Evolutionary conservation across 2,329 filamentous ascomycete genomes (phyloP).

Genomic region (Fusarium secorum): DNA sequence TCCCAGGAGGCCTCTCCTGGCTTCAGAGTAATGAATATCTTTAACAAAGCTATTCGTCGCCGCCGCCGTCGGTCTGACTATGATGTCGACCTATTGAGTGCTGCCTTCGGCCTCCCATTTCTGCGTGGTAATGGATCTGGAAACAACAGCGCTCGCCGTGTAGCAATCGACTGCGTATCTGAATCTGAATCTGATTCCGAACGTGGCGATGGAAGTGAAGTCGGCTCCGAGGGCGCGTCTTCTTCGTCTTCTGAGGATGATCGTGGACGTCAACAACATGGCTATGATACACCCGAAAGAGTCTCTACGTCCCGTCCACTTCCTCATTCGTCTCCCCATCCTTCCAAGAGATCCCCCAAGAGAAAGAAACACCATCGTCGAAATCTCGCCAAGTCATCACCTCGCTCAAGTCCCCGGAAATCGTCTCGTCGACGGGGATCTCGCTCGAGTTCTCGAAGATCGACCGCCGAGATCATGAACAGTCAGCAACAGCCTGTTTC

Average conservation of each 20-base stretch:
- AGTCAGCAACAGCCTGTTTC: conserved; percentile 10
- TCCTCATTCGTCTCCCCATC: background rate
- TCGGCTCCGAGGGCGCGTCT: background rate
- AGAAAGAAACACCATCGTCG: conserved; percentile 3
- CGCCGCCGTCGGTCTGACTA: conserved; percentile 17
- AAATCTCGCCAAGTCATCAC: background rate
- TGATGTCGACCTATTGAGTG: conserved; percentile 41
- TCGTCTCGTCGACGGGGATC: background rate
- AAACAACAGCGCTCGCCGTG: conserved; percentile 4
- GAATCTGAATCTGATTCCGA: conserved; percentile 6
- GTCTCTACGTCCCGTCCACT: background rate
- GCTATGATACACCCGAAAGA: background rate
- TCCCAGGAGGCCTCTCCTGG: background rate
- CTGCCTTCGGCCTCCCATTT: conserved; percentile 41
- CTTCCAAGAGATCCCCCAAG: background rate
- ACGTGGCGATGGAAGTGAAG: background rate
- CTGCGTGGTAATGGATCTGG: conserved; percentile 12
- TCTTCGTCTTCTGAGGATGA: conserved; percentile 14
- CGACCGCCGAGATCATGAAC: background rate
- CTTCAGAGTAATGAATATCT: conserved; percentile 31
- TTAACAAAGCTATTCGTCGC: conserved; percentile 20
- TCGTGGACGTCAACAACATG: background rate
- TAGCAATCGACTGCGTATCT: conserved; percentile 7
- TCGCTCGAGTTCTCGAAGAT: conserved; percentile 22
- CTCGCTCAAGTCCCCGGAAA: conserved; percentile 6